These are phyloP conservation scores for Gremmenia infestans DNA, from an alignment of 2,329 filamentous ascomycete genomes.

Conservation along the genomic window DNA sequence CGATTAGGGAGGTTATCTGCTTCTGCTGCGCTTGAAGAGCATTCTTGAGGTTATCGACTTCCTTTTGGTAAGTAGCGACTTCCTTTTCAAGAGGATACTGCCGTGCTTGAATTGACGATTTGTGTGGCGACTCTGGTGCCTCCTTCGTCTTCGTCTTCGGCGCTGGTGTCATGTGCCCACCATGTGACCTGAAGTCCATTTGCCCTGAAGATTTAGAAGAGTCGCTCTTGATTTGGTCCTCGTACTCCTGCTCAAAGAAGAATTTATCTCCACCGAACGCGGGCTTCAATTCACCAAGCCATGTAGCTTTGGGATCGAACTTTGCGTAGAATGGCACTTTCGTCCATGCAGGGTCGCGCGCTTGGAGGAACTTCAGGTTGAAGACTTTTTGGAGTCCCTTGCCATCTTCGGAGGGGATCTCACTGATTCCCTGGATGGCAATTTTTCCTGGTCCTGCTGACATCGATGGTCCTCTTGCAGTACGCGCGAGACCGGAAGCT, in stretches of 20 bases:
- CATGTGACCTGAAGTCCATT: not conserved
- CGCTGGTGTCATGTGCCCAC: no score
- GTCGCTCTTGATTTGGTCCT: not conserved
- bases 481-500: not conserved
- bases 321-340: slow-evolving; percentile 2
- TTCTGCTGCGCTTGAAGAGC: no score
- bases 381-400: not conserved
- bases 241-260: slow-evolving; percentile 7
- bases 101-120: no score
- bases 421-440: not conserved
- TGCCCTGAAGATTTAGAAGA: not conserved
- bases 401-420: not conserved
- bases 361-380: slow-evolving; percentile 7
- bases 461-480: slow-evolving; percentile 4
- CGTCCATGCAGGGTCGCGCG: slow-evolving; percentile 5
- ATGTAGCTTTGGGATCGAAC: slow-evolving; percentile 2
- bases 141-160: no score
- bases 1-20: no score
- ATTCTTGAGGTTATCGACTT: no score
- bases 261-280: slow-evolving; percentile 3
- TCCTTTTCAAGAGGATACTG: no score
- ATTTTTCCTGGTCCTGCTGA: slow-evolving; percentile 9
- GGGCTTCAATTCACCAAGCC: slow-evolving; percentile 3
- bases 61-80: no score
- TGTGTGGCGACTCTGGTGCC: no score